phyloP scores from a whole-genome alignment of 2,329 filamentous ascomycete genomes.

The Epichloe elymi region DNA sequence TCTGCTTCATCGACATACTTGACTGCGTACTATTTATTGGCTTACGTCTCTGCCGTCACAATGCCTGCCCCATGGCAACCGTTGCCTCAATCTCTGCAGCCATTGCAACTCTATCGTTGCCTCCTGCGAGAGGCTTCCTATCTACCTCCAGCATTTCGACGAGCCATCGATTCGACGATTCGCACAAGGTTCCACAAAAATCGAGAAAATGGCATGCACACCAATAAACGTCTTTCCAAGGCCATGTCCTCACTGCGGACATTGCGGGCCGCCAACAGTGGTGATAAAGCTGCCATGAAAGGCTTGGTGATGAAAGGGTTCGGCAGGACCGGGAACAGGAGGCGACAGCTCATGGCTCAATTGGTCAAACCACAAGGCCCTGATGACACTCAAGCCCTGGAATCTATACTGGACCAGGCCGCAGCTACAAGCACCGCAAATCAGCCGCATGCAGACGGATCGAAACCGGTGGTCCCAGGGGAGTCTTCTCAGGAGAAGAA shows the following conservation, averaged over 20 bases:
- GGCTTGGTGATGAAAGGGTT: constrained; percentile 36
- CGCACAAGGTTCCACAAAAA: constrained; percentile 32
- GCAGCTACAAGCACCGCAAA: not conserved
- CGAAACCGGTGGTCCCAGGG: not conserved
- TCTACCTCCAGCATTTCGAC: constrained; percentile 38
- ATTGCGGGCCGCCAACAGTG: constrained; percentile 40
- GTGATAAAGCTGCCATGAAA: constrained; percentile 33
- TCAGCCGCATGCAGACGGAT: not conserved
- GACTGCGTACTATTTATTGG: not conserved
- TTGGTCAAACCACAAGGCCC: constrained; percentile 26
- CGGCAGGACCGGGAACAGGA: constrained; percentile 37
- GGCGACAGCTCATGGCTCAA: constrained; percentile 32
- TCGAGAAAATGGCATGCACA: constrained; percentile 15
- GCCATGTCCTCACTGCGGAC: constrained; percentile 31
- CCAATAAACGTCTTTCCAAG: constrained; percentile 22
- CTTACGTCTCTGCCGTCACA: not conserved
- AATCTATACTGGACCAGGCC: constrained; percentile 14
- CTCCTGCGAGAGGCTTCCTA: constrained; percentile 49
- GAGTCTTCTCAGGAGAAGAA: not conserved
- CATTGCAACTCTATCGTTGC: constrained; percentile 38
- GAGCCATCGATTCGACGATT: constrained; percentile 30
- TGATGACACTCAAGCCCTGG: constrained; percentile 27
- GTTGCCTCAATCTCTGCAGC: constrained; percentile 13
- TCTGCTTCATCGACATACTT: not conserved
- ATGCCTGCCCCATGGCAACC: constrained; percentile 18